phyloP scores from a whole-genome alignment of 257 asterid genomes.

The Capsicum rhomboideum region DNA sequence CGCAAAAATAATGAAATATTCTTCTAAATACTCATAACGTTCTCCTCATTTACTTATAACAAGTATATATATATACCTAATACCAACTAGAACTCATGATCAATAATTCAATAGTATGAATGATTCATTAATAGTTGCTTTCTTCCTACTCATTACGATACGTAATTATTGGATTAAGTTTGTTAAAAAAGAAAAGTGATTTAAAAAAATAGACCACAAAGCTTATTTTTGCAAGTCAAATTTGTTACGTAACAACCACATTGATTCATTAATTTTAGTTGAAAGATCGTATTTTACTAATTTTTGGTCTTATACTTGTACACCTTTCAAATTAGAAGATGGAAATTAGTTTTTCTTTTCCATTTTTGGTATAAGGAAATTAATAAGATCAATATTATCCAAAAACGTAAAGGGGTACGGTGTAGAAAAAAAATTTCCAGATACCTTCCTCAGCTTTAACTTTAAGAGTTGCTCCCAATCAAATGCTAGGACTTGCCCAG shows the following conservation, averaged over 20 bases:
- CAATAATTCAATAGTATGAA: no score
- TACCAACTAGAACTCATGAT: no score
- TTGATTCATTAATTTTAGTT: not conserved
- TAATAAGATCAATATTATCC: not conserved
- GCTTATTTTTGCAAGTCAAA: not conserved
- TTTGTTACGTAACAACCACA: not conserved
- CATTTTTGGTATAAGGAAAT: not conserved
- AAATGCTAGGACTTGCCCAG: not conserved
- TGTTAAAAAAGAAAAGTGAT: no score
- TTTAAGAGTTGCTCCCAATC: not conserved
- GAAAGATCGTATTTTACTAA: not conserved
- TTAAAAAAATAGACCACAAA: no score
- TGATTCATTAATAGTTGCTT: no score
- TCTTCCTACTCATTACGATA: no score
- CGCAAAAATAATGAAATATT: no score
- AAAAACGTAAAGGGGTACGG: not conserved
- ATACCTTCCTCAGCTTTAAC: not conserved
- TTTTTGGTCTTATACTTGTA: not conserved
- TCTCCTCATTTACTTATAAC: no score
- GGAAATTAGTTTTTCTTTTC: not conserved
- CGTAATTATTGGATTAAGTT: no score
- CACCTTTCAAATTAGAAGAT: not conserved
- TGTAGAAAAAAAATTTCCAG: not conserved
- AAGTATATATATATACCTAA: no score
- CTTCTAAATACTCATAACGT: no score